Evolutionary conservation across 2,329 filamentous ascomycete species (phyloP).

Genomic region (Trichoderma endophyticum): DNA sequence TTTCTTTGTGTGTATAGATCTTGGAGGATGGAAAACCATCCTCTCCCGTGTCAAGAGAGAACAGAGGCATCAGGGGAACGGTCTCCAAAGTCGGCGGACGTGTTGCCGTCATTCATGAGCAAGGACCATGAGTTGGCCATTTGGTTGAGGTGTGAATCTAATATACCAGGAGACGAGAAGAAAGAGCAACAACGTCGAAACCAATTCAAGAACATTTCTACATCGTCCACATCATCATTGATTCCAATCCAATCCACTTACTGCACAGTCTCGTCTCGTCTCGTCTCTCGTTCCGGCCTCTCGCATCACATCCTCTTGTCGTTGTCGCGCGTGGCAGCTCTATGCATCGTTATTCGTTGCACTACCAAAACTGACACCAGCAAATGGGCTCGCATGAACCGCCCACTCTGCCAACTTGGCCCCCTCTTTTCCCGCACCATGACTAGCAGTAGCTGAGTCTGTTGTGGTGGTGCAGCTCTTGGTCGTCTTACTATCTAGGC

Average conservation of each 20-base stretch:
- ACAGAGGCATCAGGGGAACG: neutral
- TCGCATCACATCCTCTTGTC: neutral
- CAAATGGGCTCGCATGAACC: conserved; percentile 15
- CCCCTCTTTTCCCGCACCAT: neutral
- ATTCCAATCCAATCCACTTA: neutral
- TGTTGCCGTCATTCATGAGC: neutral
- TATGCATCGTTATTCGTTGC: conserved; percentile 19
- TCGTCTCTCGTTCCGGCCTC: neutral
- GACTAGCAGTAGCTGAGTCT: neutral
- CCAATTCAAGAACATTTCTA: neutral
- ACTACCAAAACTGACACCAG: conserved; percentile 7
- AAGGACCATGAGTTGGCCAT: neutral
- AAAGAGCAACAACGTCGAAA: neutral
- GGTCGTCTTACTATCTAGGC: neutral
- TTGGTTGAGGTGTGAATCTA: neutral
- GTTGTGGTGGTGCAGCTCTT: neutral
- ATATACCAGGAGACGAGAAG: conserved; percentile 3
- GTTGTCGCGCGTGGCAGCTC: conserved; percentile 14
- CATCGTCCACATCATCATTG: neutral
- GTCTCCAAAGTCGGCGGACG: neutral
- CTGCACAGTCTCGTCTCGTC: neutral
- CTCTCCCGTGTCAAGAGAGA: conserved; percentile 42
- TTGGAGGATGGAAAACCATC: conserved; percentile 45
- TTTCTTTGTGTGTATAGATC: conserved; percentile 42
- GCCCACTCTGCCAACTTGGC: neutral